Evolutionary conservation across 495 filamentous ascomycete species (phyloP).

Genomic region (Hypoxylon cercidicola): DNA sequence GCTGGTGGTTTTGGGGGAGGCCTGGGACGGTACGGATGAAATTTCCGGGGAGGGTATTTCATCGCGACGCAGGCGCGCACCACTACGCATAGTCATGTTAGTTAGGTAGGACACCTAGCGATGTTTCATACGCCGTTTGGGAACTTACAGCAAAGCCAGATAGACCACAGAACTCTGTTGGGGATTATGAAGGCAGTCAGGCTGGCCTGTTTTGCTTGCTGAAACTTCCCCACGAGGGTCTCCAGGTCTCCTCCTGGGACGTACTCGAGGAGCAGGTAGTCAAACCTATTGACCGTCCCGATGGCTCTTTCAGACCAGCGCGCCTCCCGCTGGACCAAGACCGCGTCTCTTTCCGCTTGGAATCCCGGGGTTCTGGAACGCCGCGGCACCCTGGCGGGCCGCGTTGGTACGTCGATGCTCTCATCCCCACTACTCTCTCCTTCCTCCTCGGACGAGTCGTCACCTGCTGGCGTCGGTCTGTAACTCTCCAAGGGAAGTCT

Average conservation of each 20-base stretch:
- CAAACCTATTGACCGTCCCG: not conserved
- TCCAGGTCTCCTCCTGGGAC: constrained; percentile 17
- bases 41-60: constrained; percentile 39
- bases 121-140: not conserved
- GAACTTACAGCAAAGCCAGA: constrained; percentile 37
- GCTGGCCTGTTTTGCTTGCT: too few species aligned
- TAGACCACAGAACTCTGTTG: constrained; percentile 22
- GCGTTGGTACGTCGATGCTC: constrained; percentile 1
- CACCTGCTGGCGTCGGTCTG: not conserved
- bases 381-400: not conserved
- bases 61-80: constrained; percentile 24
- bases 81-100: constrained; percentile 11
- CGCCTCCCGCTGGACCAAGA: too few species aligned
- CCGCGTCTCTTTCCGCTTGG: not conserved
- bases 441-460: constrained; percentile 15
- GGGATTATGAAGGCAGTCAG: not conserved
- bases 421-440: constrained; percentile 26
- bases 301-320: too few species aligned
- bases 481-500: too few species aligned
- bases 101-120: not conserved
- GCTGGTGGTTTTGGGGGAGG: not conserved
- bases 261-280: constrained; percentile 32
- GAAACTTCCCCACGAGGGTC: not conserved
- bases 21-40: constrained; percentile 20
- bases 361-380: not conserved